Conservation (phyloP, 2,329 filamentous ascomycete species). For the Didymellaceae sp. region DNA sequence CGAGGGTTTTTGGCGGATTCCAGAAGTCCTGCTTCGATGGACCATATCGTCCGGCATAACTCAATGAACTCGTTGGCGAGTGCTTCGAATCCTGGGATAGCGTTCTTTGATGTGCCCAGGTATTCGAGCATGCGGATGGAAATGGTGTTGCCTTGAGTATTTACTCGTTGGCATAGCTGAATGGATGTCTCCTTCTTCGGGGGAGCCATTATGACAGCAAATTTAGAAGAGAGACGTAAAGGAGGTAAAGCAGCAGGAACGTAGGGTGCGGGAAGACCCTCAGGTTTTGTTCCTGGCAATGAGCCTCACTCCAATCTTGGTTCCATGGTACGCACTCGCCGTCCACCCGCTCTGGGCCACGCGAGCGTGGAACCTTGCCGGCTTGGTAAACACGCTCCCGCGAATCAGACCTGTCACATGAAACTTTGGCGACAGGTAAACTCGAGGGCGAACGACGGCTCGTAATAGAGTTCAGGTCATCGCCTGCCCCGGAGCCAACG, state of each 20-base stretch:
- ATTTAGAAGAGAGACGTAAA: neutral
- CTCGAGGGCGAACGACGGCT: constrained; percentile 16
- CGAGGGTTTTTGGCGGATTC: constrained; percentile 54
- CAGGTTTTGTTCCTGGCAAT: constrained; percentile 25
- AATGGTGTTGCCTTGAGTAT: constrained; percentile 60
- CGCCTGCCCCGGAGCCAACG: constrained; percentile 27
- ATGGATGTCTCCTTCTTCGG: constrained; percentile 51
- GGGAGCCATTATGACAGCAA: constrained; percentile 36
- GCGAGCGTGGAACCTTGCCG: constrained; percentile 11
- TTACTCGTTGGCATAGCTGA: constrained; percentile 65
- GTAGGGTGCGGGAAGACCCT: constrained; percentile 21
- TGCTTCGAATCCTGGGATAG: constrained; percentile 53
- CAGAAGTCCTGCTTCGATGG: constrained; percentile 69
- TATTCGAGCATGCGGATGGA: constrained; percentile 54
- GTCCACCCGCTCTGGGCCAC: constrained; percentile 29
- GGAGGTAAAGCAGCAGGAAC: constrained; percentile 7
- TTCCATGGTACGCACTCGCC: constrained; percentile 22
- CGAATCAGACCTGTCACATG: constrained; percentile 15
- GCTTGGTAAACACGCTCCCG: constrained; percentile 2
- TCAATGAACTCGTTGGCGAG: constrained; percentile 72
- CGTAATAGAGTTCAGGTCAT: constrained; percentile 26
- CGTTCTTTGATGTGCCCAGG: constrained; percentile 43
- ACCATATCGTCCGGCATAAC: constrained; percentile 69
- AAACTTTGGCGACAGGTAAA: constrained; percentile 18
- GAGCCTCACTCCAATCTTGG: constrained; percentile 16